Conservation (phyloP, 176 grass and related monocot genomes). For the Pontederia crassipes region DNA sequence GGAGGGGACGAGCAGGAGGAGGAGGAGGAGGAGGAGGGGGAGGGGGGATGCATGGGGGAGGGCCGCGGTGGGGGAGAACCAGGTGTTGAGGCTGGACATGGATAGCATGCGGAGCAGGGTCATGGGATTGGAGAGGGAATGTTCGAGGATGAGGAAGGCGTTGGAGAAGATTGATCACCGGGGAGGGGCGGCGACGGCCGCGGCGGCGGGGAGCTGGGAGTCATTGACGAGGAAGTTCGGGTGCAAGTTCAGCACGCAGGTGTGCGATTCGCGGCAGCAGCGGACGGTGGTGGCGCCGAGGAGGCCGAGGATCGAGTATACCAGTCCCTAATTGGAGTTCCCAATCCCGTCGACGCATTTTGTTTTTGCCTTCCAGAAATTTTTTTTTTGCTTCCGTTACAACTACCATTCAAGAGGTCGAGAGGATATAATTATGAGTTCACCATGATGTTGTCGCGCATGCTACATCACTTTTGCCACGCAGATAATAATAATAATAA, state of each 20-base stretch:
- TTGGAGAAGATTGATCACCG: conserved; percentile 55
- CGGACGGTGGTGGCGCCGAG: conserved; percentile 6
- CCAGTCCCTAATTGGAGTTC: not conserved
- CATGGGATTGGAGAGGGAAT: conserved; percentile 65
- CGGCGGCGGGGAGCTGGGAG: conserved; percentile 5
- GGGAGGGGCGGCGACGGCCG: conserved; percentile 1
- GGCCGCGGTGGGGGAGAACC: conserved; percentile 42
- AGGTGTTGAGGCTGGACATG: conserved; percentile 71
- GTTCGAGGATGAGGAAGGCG: conserved; percentile 69
- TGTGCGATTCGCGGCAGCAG: conserved; percentile 16
- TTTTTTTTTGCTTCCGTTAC: too few relatives aligned
- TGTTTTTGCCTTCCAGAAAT: too few relatives aligned
- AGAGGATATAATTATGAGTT: too few relatives aligned
- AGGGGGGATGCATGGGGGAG: not conserved
- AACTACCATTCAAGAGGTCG: too few relatives aligned
- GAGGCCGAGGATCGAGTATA: not conserved
- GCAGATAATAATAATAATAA: too few relatives aligned
- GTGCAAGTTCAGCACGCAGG: conserved; percentile 28
- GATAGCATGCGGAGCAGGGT: conserved; percentile 69
- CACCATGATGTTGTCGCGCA: too few relatives aligned
- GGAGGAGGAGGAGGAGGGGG: not conserved
- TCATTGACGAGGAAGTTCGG: conserved; percentile 41
- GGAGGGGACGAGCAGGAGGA: not conserved
- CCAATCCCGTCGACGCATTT: too few relatives aligned
- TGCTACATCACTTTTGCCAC: too few relatives aligned